These are phyloP conservation scores for Chalaropsis ovoidea DNA, from an alignment of 2,329 filamentous ascomycete species.

Conservation along the genomic window DNA sequence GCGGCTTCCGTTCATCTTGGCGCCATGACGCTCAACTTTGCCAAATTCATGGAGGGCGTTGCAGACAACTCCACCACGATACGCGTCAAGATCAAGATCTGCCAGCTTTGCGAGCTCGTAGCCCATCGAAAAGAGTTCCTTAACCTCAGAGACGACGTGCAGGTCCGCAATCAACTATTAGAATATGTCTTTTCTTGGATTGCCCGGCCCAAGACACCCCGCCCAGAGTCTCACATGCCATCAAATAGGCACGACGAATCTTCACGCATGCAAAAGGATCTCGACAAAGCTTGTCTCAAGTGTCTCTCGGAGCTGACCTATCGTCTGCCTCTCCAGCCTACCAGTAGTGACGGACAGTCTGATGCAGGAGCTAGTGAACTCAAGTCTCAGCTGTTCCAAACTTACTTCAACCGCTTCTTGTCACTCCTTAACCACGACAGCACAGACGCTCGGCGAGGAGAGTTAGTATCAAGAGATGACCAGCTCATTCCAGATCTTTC, in stretches of 20 bases:
- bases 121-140: constrained; percentile 57
- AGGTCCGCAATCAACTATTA: constrained; percentile 57
- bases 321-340: constrained; percentile 55
- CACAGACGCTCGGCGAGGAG: constrained; percentile 25
- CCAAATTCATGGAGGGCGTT: constrained; percentile 53
- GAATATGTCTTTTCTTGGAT: constrained; percentile 62
- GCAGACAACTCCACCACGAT: constrained; percentile 47
- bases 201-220: constrained; percentile 47
- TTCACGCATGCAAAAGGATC: constrained; percentile 50
- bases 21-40: constrained; percentile 53
- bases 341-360: constrained; percentile 51
- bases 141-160: constrained; percentile 57
- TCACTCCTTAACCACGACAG: constrained; percentile 52
- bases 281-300: constrained; percentile 55
- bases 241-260: constrained; percentile 47
- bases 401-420: constrained; percentile 60
- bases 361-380: constrained; percentile 58
- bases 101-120: constrained; percentile 55
- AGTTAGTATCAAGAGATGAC: constrained; percentile 41
- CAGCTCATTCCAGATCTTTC: constrained; percentile 51
- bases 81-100: constrained; percentile 59
- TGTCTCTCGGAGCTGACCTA: constrained; percentile 57
- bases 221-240: constrained; percentile 36
- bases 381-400: constrained; percentile 61
- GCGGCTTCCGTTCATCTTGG: constrained; percentile 56